Evolutionary conservation across 2,329 filamentous ascomycete genomes (phyloP), one percentile per base, ranked within the genome.

Genomic region (Emergomyces africanus): DNA sequence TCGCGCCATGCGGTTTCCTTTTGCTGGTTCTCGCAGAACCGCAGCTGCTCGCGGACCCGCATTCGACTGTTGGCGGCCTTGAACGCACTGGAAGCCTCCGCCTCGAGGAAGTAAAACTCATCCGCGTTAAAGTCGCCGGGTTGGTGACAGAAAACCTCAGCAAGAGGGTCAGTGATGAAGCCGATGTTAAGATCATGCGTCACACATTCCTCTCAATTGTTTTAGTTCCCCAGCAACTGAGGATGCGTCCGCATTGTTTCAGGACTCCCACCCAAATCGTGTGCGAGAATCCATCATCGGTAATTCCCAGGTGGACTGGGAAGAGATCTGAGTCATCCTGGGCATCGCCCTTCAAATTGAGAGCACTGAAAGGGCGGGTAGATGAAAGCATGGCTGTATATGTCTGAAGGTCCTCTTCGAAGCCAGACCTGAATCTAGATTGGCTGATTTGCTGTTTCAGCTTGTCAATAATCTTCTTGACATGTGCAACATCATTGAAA

Each of bases 391-490:
- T 77, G 48, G 76, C 74, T 61, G 77, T 73, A 69, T 60, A 68
- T 70, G 33, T 67, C 50, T 76, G 74, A 6, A 77, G 66, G 61
- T 78, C 76, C 59, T 77, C 75, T 63, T 77, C 75, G 46, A 71
- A 77, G 60, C 81, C 79, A 70, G 81, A 79, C 23, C 82, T 82
- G 59, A 81, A 77, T 66, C 85, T 83, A 25, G 80, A 78, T 68
- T 96, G 90, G 0, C 87, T 79, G 61, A 96, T 94, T 68, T 96
- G 92, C 69, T 96, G 90, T 72, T 95, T 95, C 53, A 96, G 77
- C 74, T 96, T 97, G 69, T 96, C 92, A 66, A 97, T 96, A 0
- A 88, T 89, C 75, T 96, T 97, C 73, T 95, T 95, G 64, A 97
- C 89, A 67, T 97, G 92, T 0, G 89, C 88, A 9, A 96, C 83